Percentiles rank a stretch among this genome's conserved stretches.
phyloP scores from a whole-genome alignment of 331 rosid species.

The Pyrus hybrid region DNA sequence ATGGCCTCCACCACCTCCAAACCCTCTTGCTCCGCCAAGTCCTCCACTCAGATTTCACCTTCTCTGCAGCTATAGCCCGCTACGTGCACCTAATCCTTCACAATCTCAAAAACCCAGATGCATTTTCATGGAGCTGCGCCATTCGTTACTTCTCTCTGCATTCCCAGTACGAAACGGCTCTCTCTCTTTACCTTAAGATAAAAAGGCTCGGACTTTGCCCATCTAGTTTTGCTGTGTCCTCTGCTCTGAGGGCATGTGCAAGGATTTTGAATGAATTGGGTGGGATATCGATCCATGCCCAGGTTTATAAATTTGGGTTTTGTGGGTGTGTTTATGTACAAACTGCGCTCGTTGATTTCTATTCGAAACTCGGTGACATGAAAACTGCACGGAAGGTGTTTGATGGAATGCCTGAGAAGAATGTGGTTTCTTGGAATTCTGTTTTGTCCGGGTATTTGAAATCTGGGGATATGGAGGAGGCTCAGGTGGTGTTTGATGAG shows the following conservation, averaged over 20 bases:
- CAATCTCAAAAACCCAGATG: slow-evolving; percentile 47
- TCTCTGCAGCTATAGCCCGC: slow-evolving; percentile 19
- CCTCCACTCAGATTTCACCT: slow-evolving; percentile 4
- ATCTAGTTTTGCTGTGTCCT: slow-evolving; percentile 51
- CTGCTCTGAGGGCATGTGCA: slow-evolving; percentile 65
- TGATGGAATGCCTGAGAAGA: slow-evolving; percentile 53
- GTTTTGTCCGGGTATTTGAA: slow-evolving; percentile 53
- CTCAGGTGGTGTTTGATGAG: slow-evolving; percentile 37
- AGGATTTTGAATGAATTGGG: slow-evolving; percentile 24
- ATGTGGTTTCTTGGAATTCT: slow-evolving; percentile 83
- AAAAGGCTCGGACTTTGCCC: slow-evolving; percentile 50
- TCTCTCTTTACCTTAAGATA: slow-evolving; percentile 56
- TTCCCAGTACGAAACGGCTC: slow-evolving; percentile 48
- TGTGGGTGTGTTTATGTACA: slow-evolving; percentile 55
- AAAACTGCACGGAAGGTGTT: slow-evolving; percentile 45
- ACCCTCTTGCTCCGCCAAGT: slow-evolving; percentile 18
- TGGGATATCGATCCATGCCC: slow-evolving; percentile 58
- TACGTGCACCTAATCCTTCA: slow-evolving; percentile 42
- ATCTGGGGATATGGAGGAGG: slow-evolving; percentile 40
- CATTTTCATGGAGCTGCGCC: slow-evolving; percentile 59
- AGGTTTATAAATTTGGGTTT: slow-evolving; percentile 50
- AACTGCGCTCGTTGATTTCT: slow-evolving; percentile 55
- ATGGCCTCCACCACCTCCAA: slow-evolving; percentile 16
- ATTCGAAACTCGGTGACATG: slow-evolving; percentile 47
- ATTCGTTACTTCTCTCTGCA: slow-evolving; percentile 64